Evolutionary conservation across 1,139 yeast species (phyloP).

Genomic region (Yamadazyma aaseri): DNA sequence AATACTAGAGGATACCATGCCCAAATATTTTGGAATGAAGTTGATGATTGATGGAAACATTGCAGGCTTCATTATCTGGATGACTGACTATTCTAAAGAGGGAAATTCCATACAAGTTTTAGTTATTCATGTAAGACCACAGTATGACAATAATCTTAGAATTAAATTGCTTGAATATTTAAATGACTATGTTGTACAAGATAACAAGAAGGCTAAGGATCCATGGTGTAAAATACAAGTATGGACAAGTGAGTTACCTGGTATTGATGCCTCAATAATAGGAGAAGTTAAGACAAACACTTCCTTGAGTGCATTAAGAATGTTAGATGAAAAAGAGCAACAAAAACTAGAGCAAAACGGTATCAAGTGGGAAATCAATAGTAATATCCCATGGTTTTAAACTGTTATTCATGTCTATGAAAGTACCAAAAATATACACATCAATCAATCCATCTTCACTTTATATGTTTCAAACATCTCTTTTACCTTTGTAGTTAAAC

Average conservation of each 20-base stretch:
- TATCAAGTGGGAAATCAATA: slow-evolving; percentile 45
- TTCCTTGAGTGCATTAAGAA: slow-evolving; percentile 38
- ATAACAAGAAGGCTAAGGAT: not conserved
- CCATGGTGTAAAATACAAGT: slow-evolving; percentile 23
- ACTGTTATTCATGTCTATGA: not conserved
- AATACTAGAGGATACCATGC: slow-evolving; percentile 23
- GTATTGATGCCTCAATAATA: slow-evolving; percentile 10
- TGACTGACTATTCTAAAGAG: slow-evolving; percentile 34
- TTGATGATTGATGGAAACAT: slow-evolving; percentile 17
- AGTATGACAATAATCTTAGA: slow-evolving; percentile 18
- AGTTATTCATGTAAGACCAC: slow-evolving; percentile 21
- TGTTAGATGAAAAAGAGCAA: slow-evolving; percentile 26
- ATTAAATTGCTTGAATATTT: slow-evolving; percentile 24
- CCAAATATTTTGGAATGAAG: slow-evolving; percentile 34
- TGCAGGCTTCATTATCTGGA: slow-evolving; percentile 39
- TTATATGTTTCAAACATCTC: slow-evolving; percentile 3
- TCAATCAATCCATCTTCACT: slow-evolving; percentile 1
- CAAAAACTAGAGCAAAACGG: slow-evolving; percentile 23
- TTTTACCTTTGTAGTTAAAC: slow-evolving; percentile 1
- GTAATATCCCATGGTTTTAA: slow-evolving; percentile 47
- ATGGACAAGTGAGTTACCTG: slow-evolving; percentile 36
- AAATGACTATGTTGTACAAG: slow-evolving; percentile 13
- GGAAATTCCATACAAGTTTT: slow-evolving; percentile 30
- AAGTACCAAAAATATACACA: not conserved
- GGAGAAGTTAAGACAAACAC: slow-evolving; percentile 30